Evolutionary conservation across 1,139 yeast species (phyloP).

Genomic region (Yamadazyma sp.): DNA sequence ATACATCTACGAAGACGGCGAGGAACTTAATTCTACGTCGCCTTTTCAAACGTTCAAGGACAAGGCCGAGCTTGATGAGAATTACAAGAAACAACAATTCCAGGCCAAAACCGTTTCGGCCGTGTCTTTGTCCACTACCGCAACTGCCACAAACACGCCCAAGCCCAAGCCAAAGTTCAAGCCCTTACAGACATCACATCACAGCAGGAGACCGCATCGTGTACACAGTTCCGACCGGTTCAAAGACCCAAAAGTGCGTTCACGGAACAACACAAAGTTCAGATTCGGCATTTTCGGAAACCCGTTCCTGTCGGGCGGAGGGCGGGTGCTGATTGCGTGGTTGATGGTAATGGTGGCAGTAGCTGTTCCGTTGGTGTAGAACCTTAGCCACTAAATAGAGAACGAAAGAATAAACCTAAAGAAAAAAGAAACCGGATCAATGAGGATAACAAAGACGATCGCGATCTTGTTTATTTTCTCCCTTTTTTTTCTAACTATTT

Average conservation of each 20-base stretch:
- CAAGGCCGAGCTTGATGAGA: constrained; percentile 12
- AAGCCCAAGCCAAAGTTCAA: no score
- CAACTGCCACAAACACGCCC: not conserved
- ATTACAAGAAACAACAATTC: constrained; percentile 13
- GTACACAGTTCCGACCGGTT: constrained; percentile 1
- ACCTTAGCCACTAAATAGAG: no score
- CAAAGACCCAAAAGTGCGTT: constrained; percentile 1
- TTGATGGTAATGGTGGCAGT: not conserved
- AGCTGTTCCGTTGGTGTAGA: not conserved
- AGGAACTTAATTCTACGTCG: constrained; percentile 1
- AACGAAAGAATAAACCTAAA: no score
- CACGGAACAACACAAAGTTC: not conserved
- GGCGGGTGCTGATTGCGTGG: constrained; percentile 7
- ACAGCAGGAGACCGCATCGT: constrained; percentile 2
- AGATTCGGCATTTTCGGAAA: constrained; percentile 8
- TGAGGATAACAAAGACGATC: not conserved
- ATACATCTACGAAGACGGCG: constrained; percentile 9
- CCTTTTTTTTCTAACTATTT: not conserved
- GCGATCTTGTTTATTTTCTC: constrained; percentile 1
- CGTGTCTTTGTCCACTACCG: not conserved
- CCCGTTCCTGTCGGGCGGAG: constrained; percentile 6
- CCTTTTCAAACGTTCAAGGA: constrained; percentile 16
- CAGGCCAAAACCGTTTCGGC: not conserved
- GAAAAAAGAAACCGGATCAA: not conserved
- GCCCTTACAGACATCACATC: no score